Evolutionary conservation across 176 grass and related monocot genomes (phyloP), one percentile per base, ranked within the genome.

Genomic region (Eremochloa ophiuroides): DNA sequence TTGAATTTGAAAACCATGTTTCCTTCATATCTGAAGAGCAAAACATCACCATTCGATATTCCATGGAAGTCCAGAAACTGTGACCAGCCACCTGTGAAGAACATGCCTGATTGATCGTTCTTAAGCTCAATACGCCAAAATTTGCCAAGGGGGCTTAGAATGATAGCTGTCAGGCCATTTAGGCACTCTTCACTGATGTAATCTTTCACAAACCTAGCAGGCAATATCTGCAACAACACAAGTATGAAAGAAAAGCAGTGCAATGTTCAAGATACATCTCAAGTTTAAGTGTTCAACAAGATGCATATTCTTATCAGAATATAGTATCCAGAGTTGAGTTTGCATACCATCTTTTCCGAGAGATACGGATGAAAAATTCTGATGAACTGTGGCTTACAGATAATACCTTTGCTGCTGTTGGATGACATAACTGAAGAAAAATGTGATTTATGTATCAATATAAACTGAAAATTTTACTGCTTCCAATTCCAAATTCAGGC

Each of bases 281-380:
- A 75, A 17, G 29, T 67, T 0, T 43, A 29, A 30, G 41, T 29
- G 55, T 83, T 64, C 16, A 55, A 39, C 7, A 7, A 40, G 13
- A 27, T 17, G 38, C 34, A 15, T 16, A 38, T 71, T 15, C 18
- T 67, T 71, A 27, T 37, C 5, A 20, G 43, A 44, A 28, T 2
- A 61, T 59, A 50, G 10, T 39, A 14, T 16, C 39, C 18, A 5
- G 22, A 78, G 35, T 37, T 22, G 1, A 30, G 20, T 40, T 25
- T 30, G 8, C 43, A 2, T 23, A 86, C 84, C 84, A 80, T 86
- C 76, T 80, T 80, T 11, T 86, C 20, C 59, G 41, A 74, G 25
- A 2, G 26, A 35, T 28, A 11, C 2, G 11, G 62, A 0, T 60
- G 78, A 11, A 86, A 30, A 22, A 81, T 17, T 35, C 23, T 60